Evolutionary conservation across 192 early-diverging fungal genomes (phyloP), one percentile per base, ranked within the genome.

Genomic region (Coemansia sp.): DNA sequence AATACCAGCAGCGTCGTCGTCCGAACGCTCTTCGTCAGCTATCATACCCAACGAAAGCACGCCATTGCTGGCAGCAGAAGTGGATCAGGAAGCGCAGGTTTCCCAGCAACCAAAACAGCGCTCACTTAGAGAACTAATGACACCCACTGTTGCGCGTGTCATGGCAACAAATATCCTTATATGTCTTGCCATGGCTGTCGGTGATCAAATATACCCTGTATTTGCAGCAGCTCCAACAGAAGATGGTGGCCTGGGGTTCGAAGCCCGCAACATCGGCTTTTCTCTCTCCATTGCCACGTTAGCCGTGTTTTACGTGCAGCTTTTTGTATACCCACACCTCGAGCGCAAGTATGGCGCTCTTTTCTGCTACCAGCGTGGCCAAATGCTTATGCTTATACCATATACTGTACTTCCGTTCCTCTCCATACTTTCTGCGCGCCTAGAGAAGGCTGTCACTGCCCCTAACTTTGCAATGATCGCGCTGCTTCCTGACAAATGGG

Each of bases 221-320:
- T 85, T 78, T 63, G 70, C 78, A 7, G 83, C 83, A 15, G 72
- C 72, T 2, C 30, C 63, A 18, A 68, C 70, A 0, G 49, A 21
- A 5, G 59, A 75, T 6, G 88, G 88, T 48, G 88, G 88, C 7
- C 68, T 89, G 5, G 88, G 87, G 1, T 75, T 88, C 35, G 63
- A 56, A 16, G 55, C 84, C 2, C 76, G 75, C 24, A 64, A 68
- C 26, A 87, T 89, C 51, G 87, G 88, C 5, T 46, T 80, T 4
- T 84, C 84, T 0, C 56, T 89, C 33, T 64, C 84, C 3, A 51
- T 76, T 20, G 66, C 81, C 1, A 72, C 82, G 1, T 26, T 77
- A 2, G 68, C 71, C 10, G 78, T 84, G 6, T 34, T 89, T 15
- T 77, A 83, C 24, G 53, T 85, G 20, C 88, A 89, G 61, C 73